Evolutionary conservation across 2,329 filamentous ascomycete genomes (phyloP), one percentile per base, ranked within the genome.

Genomic region (Pseudocercospora ulei): DNA sequence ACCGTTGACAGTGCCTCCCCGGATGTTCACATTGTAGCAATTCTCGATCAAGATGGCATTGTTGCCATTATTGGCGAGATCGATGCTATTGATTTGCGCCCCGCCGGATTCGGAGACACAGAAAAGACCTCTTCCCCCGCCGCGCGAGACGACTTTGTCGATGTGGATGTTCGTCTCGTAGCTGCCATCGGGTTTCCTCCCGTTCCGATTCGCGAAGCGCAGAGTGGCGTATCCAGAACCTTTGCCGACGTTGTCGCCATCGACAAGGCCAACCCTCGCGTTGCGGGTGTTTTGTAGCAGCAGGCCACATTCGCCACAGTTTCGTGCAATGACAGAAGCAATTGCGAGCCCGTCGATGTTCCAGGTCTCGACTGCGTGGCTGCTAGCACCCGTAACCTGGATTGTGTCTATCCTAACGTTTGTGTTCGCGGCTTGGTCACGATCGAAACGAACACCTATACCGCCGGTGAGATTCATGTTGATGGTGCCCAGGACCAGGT

Each of bases 311-410:
- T 76, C 71, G 26, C 70, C 71, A 2, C 72, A 67, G 42, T 75
- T 59, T 5, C 61, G 60, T 1, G 71, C 72, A 22, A 75, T 67
- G 26, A 76, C 72, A 11, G 61, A 57, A 47, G 65, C 63, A 49
- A 76, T 69, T 1, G 55, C 61, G 2, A 76, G 62, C 7, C 68
- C 67, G 46, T 74, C 66, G 26, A 75, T 75, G 54, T 75, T 75
- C 69, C 71, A 75, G 0, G 68, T 72, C 57, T 76, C 72, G 20
- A 76, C 69, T 2, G 70, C 71, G 51, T 76, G 72, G 51, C 67
- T 71, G 4, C 67, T 60, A 5, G 71, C 70, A 2, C 72, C 71
- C 0, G 62, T 71, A 14, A 74, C 68, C 4, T 46, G 65, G 46
- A 75, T 67, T 19, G 56, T 61, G 37, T 64, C 71, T 64, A 75